Conservation (phyloP, 1,284 basidiomycete species). For the Naganishia cerealis region DNA sequence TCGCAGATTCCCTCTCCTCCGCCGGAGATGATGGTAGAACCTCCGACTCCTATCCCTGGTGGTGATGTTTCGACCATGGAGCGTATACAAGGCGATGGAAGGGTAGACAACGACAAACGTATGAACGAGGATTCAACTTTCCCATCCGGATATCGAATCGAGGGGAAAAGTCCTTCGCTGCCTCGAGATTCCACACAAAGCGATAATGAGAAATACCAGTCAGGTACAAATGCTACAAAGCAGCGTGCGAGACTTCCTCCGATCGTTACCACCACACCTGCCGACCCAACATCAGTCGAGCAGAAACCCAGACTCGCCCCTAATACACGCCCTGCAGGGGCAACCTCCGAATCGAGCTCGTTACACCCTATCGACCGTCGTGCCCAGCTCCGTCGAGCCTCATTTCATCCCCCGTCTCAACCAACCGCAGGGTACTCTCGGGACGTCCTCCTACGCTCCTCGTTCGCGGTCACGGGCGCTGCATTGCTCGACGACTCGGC, state of each 20-base stretch:
- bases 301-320: conserved; percentile 2
- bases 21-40: conserved; percentile 18
- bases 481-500: conserved; percentile 51
- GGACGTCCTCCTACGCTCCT: conserved; percentile 65
- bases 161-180: neutral
- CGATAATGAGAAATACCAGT: neutral
- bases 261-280: conserved; percentile 32
- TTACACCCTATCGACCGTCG: conserved; percentile 16
- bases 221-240: conserved; percentile 14
- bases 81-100: neutral
- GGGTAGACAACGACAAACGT: neutral
- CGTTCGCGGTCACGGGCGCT: conserved; percentile 43
- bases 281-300: neutral
- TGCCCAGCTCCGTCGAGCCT: conserved; percentile 42
- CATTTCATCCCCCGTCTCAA: conserved; percentile 49
- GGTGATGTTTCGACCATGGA: conserved; percentile 15
- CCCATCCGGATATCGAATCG: neutral
- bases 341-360: conserved; percentile 5
- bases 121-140: neutral
- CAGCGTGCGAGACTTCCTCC: conserved; percentile 30
- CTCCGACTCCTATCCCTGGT: conserved; percentile 19
- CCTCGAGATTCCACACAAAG: neutral
- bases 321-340: conserved; percentile 4
- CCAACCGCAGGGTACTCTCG: conserved; percentile 52
- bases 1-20: conserved; percentile 13